Evolutionary conservation across 805 yeast genomes (phyloP).

Genomic region (Candida hungchunana): DNA sequence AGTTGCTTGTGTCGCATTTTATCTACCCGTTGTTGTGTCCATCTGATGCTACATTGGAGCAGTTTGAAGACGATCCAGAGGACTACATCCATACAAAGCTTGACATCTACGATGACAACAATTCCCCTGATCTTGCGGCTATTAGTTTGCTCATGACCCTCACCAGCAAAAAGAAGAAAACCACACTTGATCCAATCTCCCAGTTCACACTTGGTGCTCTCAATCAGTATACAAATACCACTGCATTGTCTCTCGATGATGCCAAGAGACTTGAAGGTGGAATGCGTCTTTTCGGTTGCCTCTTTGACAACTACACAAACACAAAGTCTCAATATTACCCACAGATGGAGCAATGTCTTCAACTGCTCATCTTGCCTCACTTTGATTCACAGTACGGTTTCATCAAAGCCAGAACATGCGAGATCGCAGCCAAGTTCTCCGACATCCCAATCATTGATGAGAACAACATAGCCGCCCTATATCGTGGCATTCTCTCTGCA

Average conservation of each 20-base stretch:
- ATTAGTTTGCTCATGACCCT: constrained; percentile 65
- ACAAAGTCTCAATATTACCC: constrained; percentile 52
- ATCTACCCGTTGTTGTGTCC: constrained; percentile 76
- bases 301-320: constrained; percentile 53
- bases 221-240: constrained; percentile 30
- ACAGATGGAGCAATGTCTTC: constrained; percentile 68
- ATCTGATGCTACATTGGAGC: constrained; percentile 59
- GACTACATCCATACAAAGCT: constrained; percentile 77
- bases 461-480: constrained; percentile 34
- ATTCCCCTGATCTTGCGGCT: constrained; percentile 78
- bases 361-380: constrained; percentile 64
- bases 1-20: constrained; percentile 62
- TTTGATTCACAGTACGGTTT: constrained; percentile 59
- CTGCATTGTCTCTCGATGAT: constrained; percentile 35
- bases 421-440: constrained; percentile 61
- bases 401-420: constrained; percentile 71
- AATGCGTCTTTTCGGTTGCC: constrained; percentile 70
- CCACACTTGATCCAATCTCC: constrained; percentile 56
- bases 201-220: constrained; percentile 55
- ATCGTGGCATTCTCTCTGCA: constrained; percentile 41
- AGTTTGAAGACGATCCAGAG: constrained; percentile 81
- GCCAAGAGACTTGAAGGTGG: constrained; percentile 76
- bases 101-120: constrained; percentile 57
- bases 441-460: constrained; percentile 47
- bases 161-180: constrained; percentile 61